Percentiles rank a stretch among this genome's conserved stretches.
phyloP scores from a whole-genome alignment of 2,329 filamentous ascomycete species.

The Fusarium torreyae region DNA sequence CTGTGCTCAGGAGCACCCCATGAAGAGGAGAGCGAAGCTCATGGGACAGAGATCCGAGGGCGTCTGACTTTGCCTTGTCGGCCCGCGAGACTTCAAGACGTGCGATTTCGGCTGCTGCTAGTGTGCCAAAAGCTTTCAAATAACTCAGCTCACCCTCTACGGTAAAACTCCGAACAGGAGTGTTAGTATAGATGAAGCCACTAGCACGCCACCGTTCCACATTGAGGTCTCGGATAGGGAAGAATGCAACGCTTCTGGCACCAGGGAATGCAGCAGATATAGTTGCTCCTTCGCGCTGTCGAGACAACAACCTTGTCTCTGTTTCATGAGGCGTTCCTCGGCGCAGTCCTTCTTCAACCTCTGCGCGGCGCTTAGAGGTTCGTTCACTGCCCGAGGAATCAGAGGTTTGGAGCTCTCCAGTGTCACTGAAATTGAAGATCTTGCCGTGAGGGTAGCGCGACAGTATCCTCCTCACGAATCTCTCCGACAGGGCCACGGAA shows the following conservation, averaged over 20 bases:
- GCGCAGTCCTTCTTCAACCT: too few species aligned
- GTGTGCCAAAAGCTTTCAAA: neutral
- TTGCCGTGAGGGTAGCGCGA: neutral
- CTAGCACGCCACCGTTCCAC: neutral
- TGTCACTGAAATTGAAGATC: neutral
- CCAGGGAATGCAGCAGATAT: neutral
- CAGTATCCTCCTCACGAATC: neutral
- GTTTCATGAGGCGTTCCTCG: too few species aligned
- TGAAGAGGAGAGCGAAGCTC: conserved; percentile 18
- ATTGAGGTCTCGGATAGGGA: conserved; percentile 1
- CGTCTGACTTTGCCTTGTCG: conserved; percentile 7
- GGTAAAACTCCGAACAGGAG: neutral
- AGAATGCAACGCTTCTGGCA: conserved; percentile 4
- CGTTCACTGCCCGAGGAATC: neutral
- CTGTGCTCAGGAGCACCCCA: conserved; percentile 1
- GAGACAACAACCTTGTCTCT: neutral
- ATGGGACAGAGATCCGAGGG: conserved; percentile 8
- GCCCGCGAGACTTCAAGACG: neutral
- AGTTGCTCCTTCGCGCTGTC: neutral
- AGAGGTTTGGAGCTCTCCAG: neutral
- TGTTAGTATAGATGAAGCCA: neutral
- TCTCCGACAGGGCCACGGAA: neutral
- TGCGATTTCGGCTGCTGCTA: neutral
- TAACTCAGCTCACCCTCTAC: neutral
- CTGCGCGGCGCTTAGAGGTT: too few species aligned